These are phyloP conservation scores for Kentomonas sorsogonicus DNA, from an alignment of 208 protist genomes.

Conservation along the genomic window DNA sequence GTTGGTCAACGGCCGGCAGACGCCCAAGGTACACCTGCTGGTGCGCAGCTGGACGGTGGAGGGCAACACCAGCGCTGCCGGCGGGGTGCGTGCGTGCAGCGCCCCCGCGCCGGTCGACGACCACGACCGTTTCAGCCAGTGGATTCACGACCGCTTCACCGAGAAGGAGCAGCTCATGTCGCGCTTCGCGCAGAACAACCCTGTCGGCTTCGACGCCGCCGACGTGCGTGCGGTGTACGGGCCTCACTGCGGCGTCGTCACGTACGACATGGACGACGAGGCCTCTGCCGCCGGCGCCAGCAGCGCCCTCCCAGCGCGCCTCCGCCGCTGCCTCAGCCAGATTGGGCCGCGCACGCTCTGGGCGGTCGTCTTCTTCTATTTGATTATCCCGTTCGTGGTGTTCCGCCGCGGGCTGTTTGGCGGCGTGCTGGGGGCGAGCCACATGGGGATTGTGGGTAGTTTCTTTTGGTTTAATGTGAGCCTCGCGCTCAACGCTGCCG, in stretches of 20 bases:
- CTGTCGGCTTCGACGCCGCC: constrained; percentile 51
- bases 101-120: constrained; percentile 32
- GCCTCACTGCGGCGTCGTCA: constrained; percentile 30
- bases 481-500: too few relatives aligned
- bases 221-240: constrained; percentile 56
- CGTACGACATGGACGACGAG: constrained; percentile 52
- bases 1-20: constrained; percentile 63
- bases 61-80: constrained; percentile 3
- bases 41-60: constrained; percentile 27
- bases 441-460: too few relatives aligned
- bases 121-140: constrained; percentile 32
- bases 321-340: too few relatives aligned
- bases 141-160: constrained; percentile 69
- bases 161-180: constrained; percentile 81
- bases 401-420: too few relatives aligned
- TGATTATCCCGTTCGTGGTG: too few relatives aligned
- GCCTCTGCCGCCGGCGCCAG: not conserved
- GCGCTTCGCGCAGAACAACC: constrained; percentile 55
- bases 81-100: constrained; percentile 10
- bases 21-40: constrained; percentile 72
- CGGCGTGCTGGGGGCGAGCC: too few relatives aligned
- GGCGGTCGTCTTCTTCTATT: too few relatives aligned
- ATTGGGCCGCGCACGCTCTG: too few relatives aligned
- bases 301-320: too few relatives aligned
- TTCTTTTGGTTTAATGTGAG: too few relatives aligned